phyloP scores from a whole-genome alignment of 2,329 filamentous ascomycete genomes.

The Xylariaceae sp. region DNA sequence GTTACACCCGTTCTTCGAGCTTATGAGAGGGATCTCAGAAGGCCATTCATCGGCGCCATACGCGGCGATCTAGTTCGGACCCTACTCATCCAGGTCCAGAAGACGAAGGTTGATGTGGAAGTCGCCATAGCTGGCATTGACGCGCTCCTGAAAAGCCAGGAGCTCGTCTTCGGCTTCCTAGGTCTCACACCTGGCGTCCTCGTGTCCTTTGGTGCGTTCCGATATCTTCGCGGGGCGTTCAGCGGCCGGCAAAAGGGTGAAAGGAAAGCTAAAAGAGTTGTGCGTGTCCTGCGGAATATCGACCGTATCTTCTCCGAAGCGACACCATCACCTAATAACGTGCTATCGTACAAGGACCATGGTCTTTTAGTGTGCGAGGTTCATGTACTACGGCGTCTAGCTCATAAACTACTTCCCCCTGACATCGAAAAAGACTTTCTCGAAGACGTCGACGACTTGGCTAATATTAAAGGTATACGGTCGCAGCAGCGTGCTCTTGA shows the following conservation, averaged over 20 bases:
- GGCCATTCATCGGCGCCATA: constrained; percentile 76
- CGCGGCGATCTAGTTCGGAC: constrained; percentile 84
- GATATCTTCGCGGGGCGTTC: constrained; percentile 67
- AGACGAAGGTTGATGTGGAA: constrained; percentile 97
- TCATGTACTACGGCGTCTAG: constrained; percentile 71
- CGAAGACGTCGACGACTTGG: constrained; percentile 81
- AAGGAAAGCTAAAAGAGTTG: constrained; percentile 63
- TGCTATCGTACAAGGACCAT: constrained; percentile 88
- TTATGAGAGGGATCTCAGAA: constrained; percentile 83
- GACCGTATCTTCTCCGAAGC: constrained; percentile 73
- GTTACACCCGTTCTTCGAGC: constrained; percentile 86
- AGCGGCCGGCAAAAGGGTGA: constrained; percentile 67
- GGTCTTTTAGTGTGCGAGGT: constrained; percentile 87
- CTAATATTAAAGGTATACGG: constrained; percentile 75
- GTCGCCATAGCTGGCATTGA: constrained; percentile 96
- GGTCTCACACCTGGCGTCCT: constrained; percentile 90
- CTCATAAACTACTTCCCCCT: constrained; percentile 63
- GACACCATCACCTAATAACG: constrained; percentile 64
- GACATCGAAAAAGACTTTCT: constrained; percentile 79
- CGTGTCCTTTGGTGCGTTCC: constrained; percentile 69
- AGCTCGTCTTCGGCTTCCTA: constrained; percentile 96
- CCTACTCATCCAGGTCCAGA: constrained; percentile 92
- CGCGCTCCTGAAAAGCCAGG: constrained; percentile 88
- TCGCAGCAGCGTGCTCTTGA: constrained; percentile 76
- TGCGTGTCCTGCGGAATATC: constrained; percentile 80